A percentile compares a stretch with the other conserved stretches of the same genome.
Conservation (phyloP, 148 eudicot genomes). For the Rhododendron griersonianum region DNA sequence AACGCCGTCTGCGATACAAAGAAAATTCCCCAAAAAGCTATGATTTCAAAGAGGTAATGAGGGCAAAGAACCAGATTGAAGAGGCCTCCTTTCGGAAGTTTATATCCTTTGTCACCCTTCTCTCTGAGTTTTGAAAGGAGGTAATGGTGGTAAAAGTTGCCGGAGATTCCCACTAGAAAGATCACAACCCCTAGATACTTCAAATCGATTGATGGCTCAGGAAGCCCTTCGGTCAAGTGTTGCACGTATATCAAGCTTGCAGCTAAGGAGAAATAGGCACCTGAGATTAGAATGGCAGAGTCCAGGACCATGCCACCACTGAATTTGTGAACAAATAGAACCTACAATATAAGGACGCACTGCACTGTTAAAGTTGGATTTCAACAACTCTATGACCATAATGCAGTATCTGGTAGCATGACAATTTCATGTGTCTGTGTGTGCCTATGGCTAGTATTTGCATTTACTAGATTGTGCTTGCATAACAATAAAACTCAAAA, state of each 20-base stretch:
- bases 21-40: slow-evolving; percentile 26
- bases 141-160: slow-evolving; percentile 35
- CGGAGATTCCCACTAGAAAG: slow-evolving; percentile 23
- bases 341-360: slow-evolving; percentile 11
- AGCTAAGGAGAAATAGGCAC: slow-evolving; percentile 11
- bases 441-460: neutral
- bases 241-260: slow-evolving; percentile 19
- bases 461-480: neutral
- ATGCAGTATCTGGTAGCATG: neutral
- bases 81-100: slow-evolving; percentile 36
- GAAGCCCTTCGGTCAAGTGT: slow-evolving; percentile 1
- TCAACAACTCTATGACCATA: neutral
- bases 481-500: no score
- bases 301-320: slow-evolving; percentile 21
- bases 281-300: slow-evolving; percentile 13
- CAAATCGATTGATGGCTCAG: slow-evolving; percentile 20
- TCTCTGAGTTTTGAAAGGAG: slow-evolving; percentile 32
- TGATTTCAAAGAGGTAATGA: slow-evolving; percentile 35
- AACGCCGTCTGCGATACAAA: slow-evolving; percentile 25
- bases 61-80: slow-evolving; percentile 41
- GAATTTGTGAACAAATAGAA: slow-evolving; percentile 28
- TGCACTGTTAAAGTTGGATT: neutral
- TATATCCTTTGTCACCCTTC: slow-evolving; percentile 24
- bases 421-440: neutral
- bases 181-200: slow-evolving; percentile 10